A percentile compares a stretch with the other conserved stretches of the same genome.
Conservation (phyloP, 1,284 basidiomycete species). For the Cutaneotrichosporon sp. region DNA sequence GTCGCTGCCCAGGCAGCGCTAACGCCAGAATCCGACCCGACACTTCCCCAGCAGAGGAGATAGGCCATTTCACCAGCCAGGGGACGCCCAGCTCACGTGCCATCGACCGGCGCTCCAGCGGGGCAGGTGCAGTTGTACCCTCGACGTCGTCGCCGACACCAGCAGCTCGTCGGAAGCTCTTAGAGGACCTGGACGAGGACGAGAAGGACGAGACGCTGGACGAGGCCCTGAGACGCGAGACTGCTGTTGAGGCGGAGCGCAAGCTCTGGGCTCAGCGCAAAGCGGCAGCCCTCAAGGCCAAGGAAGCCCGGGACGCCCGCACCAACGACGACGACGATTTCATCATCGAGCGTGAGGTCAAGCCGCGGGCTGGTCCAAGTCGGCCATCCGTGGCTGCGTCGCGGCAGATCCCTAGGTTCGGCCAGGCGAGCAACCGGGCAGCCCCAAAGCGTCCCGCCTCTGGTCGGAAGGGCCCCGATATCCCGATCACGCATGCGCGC, state of each 20-base stretch:
- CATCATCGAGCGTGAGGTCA: too few species aligned
- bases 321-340: constrained; percentile 15
- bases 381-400: too few species aligned
- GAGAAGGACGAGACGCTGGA: constrained; percentile 7
- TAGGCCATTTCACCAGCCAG: constrained; percentile 24
- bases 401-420: too few species aligned
- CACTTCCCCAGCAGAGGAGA: constrained; percentile 29
- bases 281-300: constrained; percentile 9
- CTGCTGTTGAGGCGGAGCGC: constrained; percentile 2
- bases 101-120: neutral
- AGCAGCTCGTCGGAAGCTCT: neutral
- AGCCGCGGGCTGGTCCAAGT: too few species aligned
- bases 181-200: constrained; percentile 24
- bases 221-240: constrained; percentile 1
- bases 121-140: neutral
- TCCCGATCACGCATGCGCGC: neutral
- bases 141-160: constrained; percentile 25
- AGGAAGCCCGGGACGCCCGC: constrained; percentile 1
- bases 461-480: neutral
- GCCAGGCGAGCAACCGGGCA: too few species aligned
- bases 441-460: too few species aligned
- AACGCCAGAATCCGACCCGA: neutral
- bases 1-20: too few species aligned
- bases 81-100: constrained; percentile 32
- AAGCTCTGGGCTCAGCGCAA: neutral